Conservation (phyloP, 1,284 basidiomycete genomes). For the Macrocybe sp. region DNA sequence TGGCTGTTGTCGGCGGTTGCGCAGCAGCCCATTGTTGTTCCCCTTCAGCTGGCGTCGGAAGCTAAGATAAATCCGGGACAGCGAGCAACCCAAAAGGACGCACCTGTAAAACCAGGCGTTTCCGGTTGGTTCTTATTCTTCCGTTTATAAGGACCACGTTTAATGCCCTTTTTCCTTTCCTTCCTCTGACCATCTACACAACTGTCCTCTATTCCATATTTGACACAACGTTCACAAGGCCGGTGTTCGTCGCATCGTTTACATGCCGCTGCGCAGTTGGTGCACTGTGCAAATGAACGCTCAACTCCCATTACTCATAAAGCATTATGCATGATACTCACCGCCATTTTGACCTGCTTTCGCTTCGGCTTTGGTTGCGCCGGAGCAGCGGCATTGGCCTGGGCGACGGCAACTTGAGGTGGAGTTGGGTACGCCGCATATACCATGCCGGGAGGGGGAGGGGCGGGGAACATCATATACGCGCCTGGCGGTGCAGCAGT, state of each 20-base stretch:
- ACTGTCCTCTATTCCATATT: slow-evolving; percentile 67
- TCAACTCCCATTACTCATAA: background rate
- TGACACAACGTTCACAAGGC: slow-evolving; percentile 77
- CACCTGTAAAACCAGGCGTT: slow-evolving; percentile 10
- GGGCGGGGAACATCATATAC: slow-evolving; percentile 47
- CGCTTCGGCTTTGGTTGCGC: slow-evolving; percentile 48
- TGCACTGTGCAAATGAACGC: slow-evolving; percentile 45
- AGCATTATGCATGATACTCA: slow-evolving; percentile 31
- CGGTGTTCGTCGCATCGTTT: slow-evolving; percentile 80
- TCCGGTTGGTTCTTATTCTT: slow-evolving; percentile 45
- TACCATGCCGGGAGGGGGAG: slow-evolving; percentile 53
- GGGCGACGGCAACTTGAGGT: slow-evolving; percentile 42
- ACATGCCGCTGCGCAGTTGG: slow-evolving; percentile 81
- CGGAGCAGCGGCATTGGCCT: slow-evolving; percentile 16
- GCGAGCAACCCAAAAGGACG: background rate
- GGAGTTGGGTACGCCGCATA: slow-evolving; percentile 46
- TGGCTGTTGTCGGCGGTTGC: slow-evolving; percentile 22
- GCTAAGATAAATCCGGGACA: background rate
- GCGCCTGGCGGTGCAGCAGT: slow-evolving; percentile 36
- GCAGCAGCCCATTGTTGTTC: slow-evolving; percentile 29
- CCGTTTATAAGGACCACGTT: slow-evolving; percentile 82
- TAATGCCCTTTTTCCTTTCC: slow-evolving; percentile 81
- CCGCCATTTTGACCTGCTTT: slow-evolving; percentile 87
- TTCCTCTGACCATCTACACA: slow-evolving; percentile 77
- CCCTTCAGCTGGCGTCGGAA: slow-evolving; percentile 9